Conservation (phyloP, 164 flowering plant species). For the Berberis thunbergii region DNA sequence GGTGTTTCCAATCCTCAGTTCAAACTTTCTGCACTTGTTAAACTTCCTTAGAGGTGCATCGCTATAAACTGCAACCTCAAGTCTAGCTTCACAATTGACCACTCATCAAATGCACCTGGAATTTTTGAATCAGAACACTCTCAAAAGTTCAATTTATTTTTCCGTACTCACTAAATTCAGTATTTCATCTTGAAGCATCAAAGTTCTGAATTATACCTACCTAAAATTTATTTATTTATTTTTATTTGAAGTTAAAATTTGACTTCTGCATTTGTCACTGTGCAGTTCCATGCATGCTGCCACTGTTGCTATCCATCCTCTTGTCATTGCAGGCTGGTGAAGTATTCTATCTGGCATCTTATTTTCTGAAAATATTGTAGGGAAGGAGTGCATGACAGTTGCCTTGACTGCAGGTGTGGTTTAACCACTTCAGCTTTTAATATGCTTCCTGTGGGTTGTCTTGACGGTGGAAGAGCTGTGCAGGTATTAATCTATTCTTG, state of each 20-base stretch:
- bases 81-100: too few species aligned
- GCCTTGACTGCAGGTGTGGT: constrained; percentile 66
- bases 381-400: neutral
- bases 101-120: too few species aligned
- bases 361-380: neutral
- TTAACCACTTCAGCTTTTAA: constrained; percentile 94
- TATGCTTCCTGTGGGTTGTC: constrained; percentile 97
- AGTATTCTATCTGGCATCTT: constrained; percentile 5
- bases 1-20: too few species aligned
- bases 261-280: constrained; percentile 5
- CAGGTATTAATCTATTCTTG: constrained; percentile 44
- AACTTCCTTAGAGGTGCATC: too few species aligned
- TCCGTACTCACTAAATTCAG: too few species aligned
- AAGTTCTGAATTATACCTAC: too few species aligned
- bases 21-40: too few species aligned
- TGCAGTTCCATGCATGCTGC: constrained; percentile 92
- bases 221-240: too few species aligned
- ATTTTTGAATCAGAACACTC: too few species aligned
- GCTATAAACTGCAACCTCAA: too few species aligned
- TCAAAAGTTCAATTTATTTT: too few species aligned
- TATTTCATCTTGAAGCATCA: too few species aligned
- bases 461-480: constrained; percentile 94
- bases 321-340: constrained; percentile 98
- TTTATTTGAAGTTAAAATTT: neutral
- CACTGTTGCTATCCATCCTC: constrained; percentile 89